Evolutionary conservation across 2,329 filamentous ascomycete genomes (phyloP), one percentile per base, ranked within the genome.

Genomic region (Gaeumannomyces tritici): DNA sequence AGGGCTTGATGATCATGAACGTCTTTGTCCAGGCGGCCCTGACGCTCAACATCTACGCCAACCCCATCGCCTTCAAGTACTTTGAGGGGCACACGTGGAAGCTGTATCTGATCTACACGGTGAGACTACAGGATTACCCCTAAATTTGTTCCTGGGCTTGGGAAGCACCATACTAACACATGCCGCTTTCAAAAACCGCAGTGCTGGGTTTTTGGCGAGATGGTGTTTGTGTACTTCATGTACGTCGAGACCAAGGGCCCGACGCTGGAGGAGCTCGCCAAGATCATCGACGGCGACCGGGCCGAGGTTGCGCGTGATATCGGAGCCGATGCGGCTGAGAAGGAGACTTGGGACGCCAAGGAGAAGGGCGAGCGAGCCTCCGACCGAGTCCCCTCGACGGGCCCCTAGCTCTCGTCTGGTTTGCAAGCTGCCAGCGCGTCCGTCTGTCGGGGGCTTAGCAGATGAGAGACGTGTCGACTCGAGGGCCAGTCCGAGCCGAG

Each of bases 241-340:
- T 79, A 78, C 69, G 74, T 87, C 66, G 85, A 89, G 74, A 88
- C 85, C 54, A 80, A 79, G 66, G 84, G 85, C 35, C 82, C 83
- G 2, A 87, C 85, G 24, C 83, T 88, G 47, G 85, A 88, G 73
- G 85, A 88, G 73, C 79, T 89, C 59, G 84, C 83, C 70, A 84
- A 83, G 74, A 80, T 88, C 73, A 88, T 88, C 72, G 85, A 88
- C 67, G 85, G 84, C 54, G 81, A 86, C 35, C 74, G 80, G 24
- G 84, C 82, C 47, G 67, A 73, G 57, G 80, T 81, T 21, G 79
- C 75, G 7, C 74, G 76, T 63, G 54, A 51, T 18, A 51, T 51
- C 42, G 21, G 42, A 13, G 42, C 24, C 42, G 42, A 9, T 18
- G 18, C 5, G 42, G 42, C 21, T 21, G 42, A n/a, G 42, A 21